Evolutionary conservation across 2,329 filamentous ascomycete species (phyloP).

Genomic region (Colletotrichum acutatum): DNA sequence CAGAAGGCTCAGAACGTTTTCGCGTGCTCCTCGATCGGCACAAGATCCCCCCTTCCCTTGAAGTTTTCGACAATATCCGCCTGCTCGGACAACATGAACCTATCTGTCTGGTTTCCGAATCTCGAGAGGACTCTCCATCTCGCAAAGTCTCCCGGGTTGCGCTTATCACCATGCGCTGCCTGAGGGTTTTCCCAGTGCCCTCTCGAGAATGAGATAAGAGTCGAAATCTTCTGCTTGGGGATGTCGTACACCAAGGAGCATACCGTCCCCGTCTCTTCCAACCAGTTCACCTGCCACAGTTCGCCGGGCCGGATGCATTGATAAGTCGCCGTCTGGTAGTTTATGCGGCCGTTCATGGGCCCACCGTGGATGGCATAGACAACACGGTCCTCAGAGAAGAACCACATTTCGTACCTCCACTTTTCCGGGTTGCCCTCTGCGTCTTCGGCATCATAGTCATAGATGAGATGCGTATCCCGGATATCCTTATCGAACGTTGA

Average conservation of each 20-base stretch:
- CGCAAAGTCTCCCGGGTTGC: constrained; percentile 60
- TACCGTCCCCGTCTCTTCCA: constrained; percentile 69
- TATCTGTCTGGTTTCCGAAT: constrained; percentile 60
- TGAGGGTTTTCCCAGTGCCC: constrained; percentile 65
- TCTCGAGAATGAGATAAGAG: constrained; percentile 63
- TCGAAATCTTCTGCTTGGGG: constrained; percentile 57
- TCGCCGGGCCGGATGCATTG: constrained; percentile 68
- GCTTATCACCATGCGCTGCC: constrained; percentile 66
- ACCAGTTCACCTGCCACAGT: constrained; percentile 70
- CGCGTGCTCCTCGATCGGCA: constrained; percentile 53
- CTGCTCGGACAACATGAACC: constrained; percentile 64
- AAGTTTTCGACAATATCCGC: constrained; percentile 61
- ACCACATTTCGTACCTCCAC: constrained; percentile 73
- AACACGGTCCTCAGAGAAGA: constrained; percentile 63
- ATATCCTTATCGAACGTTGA: constrained; percentile 61
- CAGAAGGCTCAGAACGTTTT: constrained; percentile 9
- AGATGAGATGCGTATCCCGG: constrained; percentile 64
- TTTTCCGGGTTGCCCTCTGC: constrained; percentile 61
- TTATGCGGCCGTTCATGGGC: constrained; percentile 65
- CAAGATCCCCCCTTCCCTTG: constrained; percentile 58
- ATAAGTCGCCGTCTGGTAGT: constrained; percentile 65
- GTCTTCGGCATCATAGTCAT: constrained; percentile 65
- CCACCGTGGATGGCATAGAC: constrained; percentile 70
- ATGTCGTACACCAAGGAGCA: constrained; percentile 68
- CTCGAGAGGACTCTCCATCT: constrained; percentile 61